These are phyloP conservation scores for Eucalyptus regnans DNA, from an alignment of 345 rosid genomes.

Conservation along the genomic window DNA sequence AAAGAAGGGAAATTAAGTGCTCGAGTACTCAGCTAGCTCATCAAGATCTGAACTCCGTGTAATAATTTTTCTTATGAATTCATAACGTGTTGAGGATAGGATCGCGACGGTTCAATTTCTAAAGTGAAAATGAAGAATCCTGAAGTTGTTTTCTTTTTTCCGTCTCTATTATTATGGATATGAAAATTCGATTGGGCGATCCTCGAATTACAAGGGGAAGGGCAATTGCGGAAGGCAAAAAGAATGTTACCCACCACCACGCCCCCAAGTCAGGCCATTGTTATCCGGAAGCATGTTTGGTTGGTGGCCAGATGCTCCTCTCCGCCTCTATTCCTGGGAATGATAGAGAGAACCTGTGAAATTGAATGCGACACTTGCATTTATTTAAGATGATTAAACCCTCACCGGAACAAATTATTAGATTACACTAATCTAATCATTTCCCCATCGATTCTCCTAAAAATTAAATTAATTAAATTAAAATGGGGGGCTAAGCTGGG, in stretches of 20 bases:
- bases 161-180: background rate
- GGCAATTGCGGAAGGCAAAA: background rate
- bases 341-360: background rate
- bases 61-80: background rate
- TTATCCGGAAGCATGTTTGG: constrained; percentile 19
- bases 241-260: background rate
- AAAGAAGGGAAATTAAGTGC: too few species aligned
- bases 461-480: background rate
- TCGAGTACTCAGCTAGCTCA: accelerated
- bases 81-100: accelerated
- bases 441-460: background rate
- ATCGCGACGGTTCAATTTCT: accelerated
- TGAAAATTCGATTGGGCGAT: background rate
- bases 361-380: background rate
- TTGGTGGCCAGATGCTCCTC: background rate
- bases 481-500: background rate
- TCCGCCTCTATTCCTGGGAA: background rate
- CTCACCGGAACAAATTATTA: background rate
- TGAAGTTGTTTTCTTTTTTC: accelerated
- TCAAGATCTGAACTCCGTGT: background rate
- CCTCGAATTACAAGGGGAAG: background rate
- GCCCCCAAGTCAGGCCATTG: background rate
- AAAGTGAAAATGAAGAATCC: background rate
- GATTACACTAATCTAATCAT: background rate
- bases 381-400: background rate